Base-by-base conservation (phyloP, 805 yeast genomes). In the Myxozyma lipomycoides region DNA sequence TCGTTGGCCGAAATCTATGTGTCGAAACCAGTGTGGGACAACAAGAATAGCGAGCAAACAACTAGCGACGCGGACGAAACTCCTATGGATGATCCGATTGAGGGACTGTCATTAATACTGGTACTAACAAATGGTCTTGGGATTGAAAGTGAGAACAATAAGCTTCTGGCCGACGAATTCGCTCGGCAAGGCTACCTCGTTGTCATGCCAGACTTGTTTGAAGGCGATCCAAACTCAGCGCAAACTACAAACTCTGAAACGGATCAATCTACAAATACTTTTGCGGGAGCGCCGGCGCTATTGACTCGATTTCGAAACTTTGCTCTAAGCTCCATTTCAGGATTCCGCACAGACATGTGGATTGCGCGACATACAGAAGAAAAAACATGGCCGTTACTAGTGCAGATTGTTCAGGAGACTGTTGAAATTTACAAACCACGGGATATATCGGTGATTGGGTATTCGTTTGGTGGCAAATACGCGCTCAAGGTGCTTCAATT, bases 261-360 rank as follows among this genome's bases (percentile, higher is more conserved):
- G 23, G n/a, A 15, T 38, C 44, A 49, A 4, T 21, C 23, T 9
- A 15, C 39, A 15, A 35, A 18, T 19, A 7, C 39, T 18, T 35
- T 18, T 19, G 42, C 23, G 7, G 26, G 23, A 5, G 26, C 25
- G 5, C 9, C 26, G 5, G 9, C 42, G 9, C 32, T 53, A 15
- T 34, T 59, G 2, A 41, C 56, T 4, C 52, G 59, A 22, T 42
- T 66, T 40, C 62, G 64, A 41, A 46, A 60, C n/a, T 42, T 60
- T 25, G 64, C 66, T 6, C 59, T 56, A 2, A 51, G 58, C 7
- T 50, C 61, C 7, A 62, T 63, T 15, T 57, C 65, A 32, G 69
- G 69, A 17, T 66, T 66, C 45, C 46, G 59, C 45, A 68, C 67
- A 28, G 69, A 66, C 40, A 66, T 66, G 67, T 66, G 69, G 69